Base-by-base conservation (phyloP, 1,284 basidiomycete species). In the Ustilago tritici region DNA sequence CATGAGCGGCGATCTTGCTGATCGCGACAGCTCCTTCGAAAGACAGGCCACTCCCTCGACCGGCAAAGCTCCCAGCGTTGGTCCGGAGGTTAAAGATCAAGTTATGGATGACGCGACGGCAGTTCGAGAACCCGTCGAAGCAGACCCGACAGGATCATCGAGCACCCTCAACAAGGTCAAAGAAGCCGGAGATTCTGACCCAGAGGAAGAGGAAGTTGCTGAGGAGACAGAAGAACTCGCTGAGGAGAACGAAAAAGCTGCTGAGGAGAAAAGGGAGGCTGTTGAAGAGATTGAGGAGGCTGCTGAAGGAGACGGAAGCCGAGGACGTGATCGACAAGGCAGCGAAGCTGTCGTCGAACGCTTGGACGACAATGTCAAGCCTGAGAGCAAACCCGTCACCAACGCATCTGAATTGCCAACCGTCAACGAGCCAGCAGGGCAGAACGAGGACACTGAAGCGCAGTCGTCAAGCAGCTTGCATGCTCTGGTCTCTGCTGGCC, bases 1-100 rank as follows among this genome's bases (percentile, higher is more conserved):
- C 28, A 49, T 67, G 9, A 76, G 74, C 59, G 69, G 74, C 15
- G 69, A 76, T 43, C 74, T 76, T 19, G 69, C 74, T 5, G 68
- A 67, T 55, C 68, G 61, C 36, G 73, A 76, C 35, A 70, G 56
- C 36, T 65, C 67, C 47, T 23, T 73, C 38, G 70, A 73, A 56
- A 65, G 61, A 57, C 70, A 67, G 49, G 61, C 49, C 17, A 40
- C 41, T 4, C 35, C 57, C 5, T 10, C 28, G 31, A 31, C 19
- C 9, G 43, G 23, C 47, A 43, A 41, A 8, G 23, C 34, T 19
- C 32, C 34, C 8, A 38, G 53, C 9, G 36, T 36, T 36, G 36
- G 1, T 28, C 36, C 47, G 19, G 19, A 50, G 11, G 11, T n/a
- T 4, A 34, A 43, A 28, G 49, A 34, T 7, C 40, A 50, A n/a